Evolutionary conservation across 1,284 basidiomycete genomes (phyloP).

Genomic region (Pseudozyma hubeiensis): DNA sequence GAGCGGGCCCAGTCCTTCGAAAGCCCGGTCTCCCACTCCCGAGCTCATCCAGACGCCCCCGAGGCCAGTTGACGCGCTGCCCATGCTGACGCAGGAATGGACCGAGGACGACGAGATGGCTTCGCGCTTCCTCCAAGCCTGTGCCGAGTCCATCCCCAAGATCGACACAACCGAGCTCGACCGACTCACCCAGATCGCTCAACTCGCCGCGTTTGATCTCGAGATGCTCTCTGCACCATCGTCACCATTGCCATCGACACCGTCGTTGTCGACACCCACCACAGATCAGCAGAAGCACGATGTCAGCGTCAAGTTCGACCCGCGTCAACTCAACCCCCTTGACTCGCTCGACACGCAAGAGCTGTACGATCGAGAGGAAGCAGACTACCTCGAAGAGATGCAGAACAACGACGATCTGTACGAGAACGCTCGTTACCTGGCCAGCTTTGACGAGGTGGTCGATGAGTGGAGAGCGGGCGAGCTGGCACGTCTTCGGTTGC

Average conservation of each 20-base stretch:
- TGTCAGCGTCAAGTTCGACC: constrained; percentile 15
- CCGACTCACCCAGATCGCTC: constrained; percentile 40
- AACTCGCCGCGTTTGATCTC: constrained; percentile 42
- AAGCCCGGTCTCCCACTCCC: constrained; percentile 17
- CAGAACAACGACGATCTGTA: constrained; percentile 31
- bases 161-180: constrained; percentile 45
- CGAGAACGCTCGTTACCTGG: constrained; percentile 24
- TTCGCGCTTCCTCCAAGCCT: constrained; percentile 32
- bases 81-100: constrained; percentile 29
- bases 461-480: constrained; percentile 46
- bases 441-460: constrained; percentile 40
- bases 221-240: constrained; percentile 10
- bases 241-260: constrained; percentile 9
- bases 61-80: neutral
- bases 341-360: constrained; percentile 29
- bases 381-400: constrained; percentile 26
- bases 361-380: constrained; percentile 34
- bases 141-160: constrained; percentile 19
- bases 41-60: constrained; percentile 21
- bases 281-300: constrained; percentile 14
- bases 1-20: constrained; percentile 28
- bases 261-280: constrained; percentile 3
- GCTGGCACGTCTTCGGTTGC: constrained; percentile 30
- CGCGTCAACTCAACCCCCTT: constrained; percentile 30
- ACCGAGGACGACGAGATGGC: constrained; percentile 44